phyloP scores from a whole-genome alignment of 495 filamentous ascomycete genomes.

The Talaromyces nanjingensis region DNA sequence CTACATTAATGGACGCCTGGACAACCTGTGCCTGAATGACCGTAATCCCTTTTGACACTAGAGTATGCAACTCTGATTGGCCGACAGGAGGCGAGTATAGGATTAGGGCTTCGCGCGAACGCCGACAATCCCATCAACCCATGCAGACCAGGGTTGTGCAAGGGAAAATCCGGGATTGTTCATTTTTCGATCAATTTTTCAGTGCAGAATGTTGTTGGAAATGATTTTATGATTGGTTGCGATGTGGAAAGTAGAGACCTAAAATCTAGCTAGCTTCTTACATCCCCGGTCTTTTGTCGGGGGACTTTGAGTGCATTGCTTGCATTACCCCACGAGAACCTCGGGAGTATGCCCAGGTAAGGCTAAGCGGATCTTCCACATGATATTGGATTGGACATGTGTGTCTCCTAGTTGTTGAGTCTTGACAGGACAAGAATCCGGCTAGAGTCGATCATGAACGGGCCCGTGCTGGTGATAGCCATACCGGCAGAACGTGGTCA shows the following conservation, averaged over 20 bases:
- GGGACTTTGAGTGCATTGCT: background rate
- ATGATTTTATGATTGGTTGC: background rate
- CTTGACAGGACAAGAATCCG: background rate
- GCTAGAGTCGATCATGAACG: background rate
- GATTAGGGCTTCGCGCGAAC: background rate
- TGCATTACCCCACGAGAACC: background rate
- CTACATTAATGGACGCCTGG: background rate
- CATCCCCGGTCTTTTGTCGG: background rate
- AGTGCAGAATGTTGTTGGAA: background rate
- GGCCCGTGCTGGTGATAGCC: background rate
- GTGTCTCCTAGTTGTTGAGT: background rate
- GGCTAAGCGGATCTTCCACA: conserved; percentile 4
- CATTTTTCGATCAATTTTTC: background rate
- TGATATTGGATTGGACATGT: background rate
- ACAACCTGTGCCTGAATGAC: background rate
- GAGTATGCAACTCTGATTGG: background rate
- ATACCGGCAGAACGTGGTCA: background rate
- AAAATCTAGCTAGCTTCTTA: background rate
- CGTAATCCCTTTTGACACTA: background rate
- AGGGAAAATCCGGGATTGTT: background rate
- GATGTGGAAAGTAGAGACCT: background rate
- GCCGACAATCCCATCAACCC: background rate
- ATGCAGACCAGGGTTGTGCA: background rate
- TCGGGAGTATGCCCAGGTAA: background rate
- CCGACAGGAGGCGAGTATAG: background rate